These are phyloP conservation scores for Pythium rhizo-oryzae DNA, from an alignment of 352 stramenopile species.

Conservation along the genomic window DNA sequence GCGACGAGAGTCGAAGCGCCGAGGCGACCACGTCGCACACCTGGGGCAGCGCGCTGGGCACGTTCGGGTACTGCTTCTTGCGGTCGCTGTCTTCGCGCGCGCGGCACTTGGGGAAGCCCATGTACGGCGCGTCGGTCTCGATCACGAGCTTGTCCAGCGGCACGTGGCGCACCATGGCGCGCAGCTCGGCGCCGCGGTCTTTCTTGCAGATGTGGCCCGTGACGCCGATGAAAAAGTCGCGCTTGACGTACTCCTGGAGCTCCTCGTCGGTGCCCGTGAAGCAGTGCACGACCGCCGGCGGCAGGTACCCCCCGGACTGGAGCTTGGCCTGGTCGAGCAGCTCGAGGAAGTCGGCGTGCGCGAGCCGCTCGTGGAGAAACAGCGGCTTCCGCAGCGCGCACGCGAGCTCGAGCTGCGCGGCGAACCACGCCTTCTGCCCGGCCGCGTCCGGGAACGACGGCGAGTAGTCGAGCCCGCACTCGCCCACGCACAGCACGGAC, in stretches of 20 bases:
- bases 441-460: slow-evolving; percentile 48
- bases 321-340: slow-evolving; percentile 60
- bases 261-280: slow-evolving; percentile 86
- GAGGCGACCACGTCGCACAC: slow-evolving; percentile 63
- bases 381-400: slow-evolving; percentile 71
- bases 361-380: slow-evolving; percentile 84
- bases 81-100: slow-evolving; percentile 30
- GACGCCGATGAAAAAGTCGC: slow-evolving; percentile 90
- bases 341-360: slow-evolving; percentile 72
- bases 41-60: slow-evolving; percentile 62
- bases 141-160: slow-evolving; percentile 86
- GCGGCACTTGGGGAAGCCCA: slow-evolving; percentile 81
- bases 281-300: slow-evolving; percentile 87
- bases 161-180: slow-evolving; percentile 59
- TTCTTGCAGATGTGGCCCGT: slow-evolving; percentile 92
- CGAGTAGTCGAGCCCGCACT: slow-evolving; percentile 85
- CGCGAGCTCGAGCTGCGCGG: slow-evolving; percentile 61
- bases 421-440: slow-evolving; percentile 71
- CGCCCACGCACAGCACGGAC: slow-evolving; percentile 57
- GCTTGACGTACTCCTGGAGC: slow-evolving; percentile 68
- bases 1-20: slow-evolving; percentile 42
- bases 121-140: slow-evolving; percentile 94
- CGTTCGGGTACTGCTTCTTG: slow-evolving; percentile 83
- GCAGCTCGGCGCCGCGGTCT: slow-evolving; percentile 49
- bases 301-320: slow-evolving; percentile 43